Evolutionary conservation across 306 rosid genomes (phyloP).

Genomic region (Gynostemma pentaphyllum): DNA sequence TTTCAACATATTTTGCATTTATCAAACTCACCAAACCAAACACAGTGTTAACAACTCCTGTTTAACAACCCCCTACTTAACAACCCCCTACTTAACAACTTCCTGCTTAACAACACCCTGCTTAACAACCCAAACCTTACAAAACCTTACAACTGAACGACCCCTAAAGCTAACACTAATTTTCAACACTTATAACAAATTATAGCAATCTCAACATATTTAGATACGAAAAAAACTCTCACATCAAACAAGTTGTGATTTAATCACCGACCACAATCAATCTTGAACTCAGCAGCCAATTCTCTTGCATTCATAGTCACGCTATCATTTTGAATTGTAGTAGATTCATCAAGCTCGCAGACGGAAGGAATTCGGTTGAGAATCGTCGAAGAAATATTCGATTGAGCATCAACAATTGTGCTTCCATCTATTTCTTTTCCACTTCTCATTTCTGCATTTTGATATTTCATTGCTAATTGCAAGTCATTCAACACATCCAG

Average conservation of each 20-base stretch:
- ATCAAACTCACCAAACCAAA: too few relatives aligned
- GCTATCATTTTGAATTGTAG: background rate
- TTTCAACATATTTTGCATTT: too few relatives aligned
- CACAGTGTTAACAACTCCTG: too few relatives aligned
- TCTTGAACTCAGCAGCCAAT: background rate
- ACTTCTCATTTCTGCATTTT: background rate
- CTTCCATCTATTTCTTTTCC: background rate
- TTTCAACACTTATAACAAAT: too few relatives aligned
- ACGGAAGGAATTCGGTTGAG: background rate
- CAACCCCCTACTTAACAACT: too few relatives aligned
- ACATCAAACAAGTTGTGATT: background rate
- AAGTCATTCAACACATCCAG: background rate
- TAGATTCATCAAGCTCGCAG: background rate
- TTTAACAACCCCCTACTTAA: too few relatives aligned
- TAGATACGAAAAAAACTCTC: background rate
- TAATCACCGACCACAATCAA: background rate
- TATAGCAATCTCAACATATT: background rate
- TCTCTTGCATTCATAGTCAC: background rate
- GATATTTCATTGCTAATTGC: slow-evolving; percentile 1
- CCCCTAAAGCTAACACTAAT: too few relatives aligned
- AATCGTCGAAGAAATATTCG: background rate
- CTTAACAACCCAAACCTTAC: too few relatives aligned
- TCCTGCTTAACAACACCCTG: too few relatives aligned
- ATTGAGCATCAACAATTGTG: background rate
- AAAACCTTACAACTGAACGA: too few relatives aligned